A percentile compares a stretch with the other conserved stretches of the same genome.
phyloP scores from a whole-genome alignment of 768 basidiomycete species.

The Aureoboletus auriporus region DNA sequence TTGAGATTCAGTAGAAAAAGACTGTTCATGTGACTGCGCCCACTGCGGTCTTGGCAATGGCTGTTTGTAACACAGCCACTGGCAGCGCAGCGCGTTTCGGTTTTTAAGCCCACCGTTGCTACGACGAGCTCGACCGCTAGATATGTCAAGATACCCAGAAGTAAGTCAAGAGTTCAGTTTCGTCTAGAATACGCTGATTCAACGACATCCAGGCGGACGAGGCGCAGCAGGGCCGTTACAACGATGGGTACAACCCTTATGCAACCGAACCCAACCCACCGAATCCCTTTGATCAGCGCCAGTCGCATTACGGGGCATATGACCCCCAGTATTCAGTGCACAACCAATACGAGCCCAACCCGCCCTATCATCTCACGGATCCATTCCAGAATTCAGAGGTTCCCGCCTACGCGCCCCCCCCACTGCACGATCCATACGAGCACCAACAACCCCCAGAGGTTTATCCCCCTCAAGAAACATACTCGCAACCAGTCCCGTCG shows the following conservation, averaged over 20 bases:
- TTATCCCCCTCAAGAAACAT: slow-evolving; percentile 22
- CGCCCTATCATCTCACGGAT: slow-evolving; percentile 38
- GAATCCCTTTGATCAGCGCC: slow-evolving; percentile 40
- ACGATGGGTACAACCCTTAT: slow-evolving; percentile 62
- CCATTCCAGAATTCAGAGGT: slow-evolving; percentile 26
- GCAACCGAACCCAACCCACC: slow-evolving; percentile 26
- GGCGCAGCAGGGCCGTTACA: slow-evolving; percentile 57
- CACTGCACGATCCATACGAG: slow-evolving; percentile 18
- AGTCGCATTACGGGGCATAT: slow-evolving; percentile 29
- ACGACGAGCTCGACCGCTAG: slow-evolving; percentile 3
- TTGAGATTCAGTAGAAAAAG: too few relatives aligned
- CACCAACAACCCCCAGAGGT: slow-evolving; percentile 21
- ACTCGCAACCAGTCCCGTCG: slow-evolving; percentile 16
- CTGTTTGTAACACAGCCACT: slow-evolving; percentile 9
- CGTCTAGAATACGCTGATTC: background rate
- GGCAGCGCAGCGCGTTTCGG: background rate
- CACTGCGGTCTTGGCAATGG: background rate
- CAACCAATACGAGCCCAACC: slow-evolving; percentile 28
- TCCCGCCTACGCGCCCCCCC: slow-evolving; percentile 9
- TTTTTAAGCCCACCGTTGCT: background rate
- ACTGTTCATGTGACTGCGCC: too few relatives aligned
- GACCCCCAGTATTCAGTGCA: slow-evolving; percentile 28
- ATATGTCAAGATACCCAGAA: slow-evolving; percentile 42
- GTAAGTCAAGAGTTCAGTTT: slow-evolving; percentile 22
- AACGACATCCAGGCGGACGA: slow-evolving; percentile 52